Evolutionary conservation across 352 stramenopile species (phyloP).

Genomic region (Blastocystis sp.): DNA sequence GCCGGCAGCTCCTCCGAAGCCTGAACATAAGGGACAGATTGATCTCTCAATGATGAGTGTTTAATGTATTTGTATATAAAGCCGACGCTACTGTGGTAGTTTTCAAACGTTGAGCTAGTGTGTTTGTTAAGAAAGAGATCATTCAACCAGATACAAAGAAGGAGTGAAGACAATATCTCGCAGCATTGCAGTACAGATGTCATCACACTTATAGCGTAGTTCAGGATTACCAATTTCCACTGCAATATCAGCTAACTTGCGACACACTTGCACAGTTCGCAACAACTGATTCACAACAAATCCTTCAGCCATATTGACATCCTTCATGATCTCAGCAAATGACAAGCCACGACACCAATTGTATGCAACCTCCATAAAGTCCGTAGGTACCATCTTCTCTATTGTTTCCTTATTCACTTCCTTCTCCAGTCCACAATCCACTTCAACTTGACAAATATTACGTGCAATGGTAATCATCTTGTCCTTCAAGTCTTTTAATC

Average conservation of each 20-base stretch:
- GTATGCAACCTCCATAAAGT: conserved; percentile 84
- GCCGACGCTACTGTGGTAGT: not conserved
- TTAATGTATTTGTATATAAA: conserved; percentile 40
- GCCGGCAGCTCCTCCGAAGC: conserved; percentile 29
- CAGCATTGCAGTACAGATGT: conserved; percentile 91
- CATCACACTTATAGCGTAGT: conserved; percentile 94
- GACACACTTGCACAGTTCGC: conserved; percentile 80
- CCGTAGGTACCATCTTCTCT: conserved; percentile 53
- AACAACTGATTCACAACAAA: conserved; percentile 96
- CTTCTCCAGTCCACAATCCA: conserved; percentile 77
- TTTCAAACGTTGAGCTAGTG: conserved; percentile 23
- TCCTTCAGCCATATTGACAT: conserved; percentile 93
- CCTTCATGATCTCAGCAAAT: conserved; percentile 90
- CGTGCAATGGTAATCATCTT: conserved; percentile 79
- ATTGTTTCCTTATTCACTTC: conserved; percentile 73
- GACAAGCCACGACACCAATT: conserved; percentile 94
- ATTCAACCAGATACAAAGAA: conserved; percentile 85
- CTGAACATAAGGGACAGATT: conserved; percentile 45
- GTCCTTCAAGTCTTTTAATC: conserved; percentile 78
- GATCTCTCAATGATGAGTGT: conserved; percentile 64
- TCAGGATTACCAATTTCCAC: conserved; percentile 84
- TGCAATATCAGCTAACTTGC: conserved; percentile 69
- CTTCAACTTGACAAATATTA: conserved; percentile 74
- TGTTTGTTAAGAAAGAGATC: conserved; percentile 60
- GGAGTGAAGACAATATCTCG: conserved; percentile 94